Evolutionary conservation across 78 protist genomes (phyloP), one percentile per base, ranked within the genome.

Genomic region (Dictyostelium firmibasis): DNA sequence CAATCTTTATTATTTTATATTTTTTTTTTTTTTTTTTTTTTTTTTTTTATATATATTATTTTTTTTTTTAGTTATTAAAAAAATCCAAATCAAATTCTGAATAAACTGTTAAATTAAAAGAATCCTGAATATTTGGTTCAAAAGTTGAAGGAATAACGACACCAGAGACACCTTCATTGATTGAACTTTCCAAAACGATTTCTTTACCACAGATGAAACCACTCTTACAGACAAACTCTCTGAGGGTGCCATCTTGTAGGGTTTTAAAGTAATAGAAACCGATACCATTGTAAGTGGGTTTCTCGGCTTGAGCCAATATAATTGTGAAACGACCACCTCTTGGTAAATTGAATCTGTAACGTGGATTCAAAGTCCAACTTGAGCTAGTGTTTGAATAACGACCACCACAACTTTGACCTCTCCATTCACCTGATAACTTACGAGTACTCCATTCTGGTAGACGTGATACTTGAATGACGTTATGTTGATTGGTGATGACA

Each of bases 151-250:
- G 94, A n/a, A 89, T 25, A 31, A 89, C 47, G 2, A 84, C 64
- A 81, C 94, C 94, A 25, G 53, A 20, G 14, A 81, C 72, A 5
- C 81, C 33, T 33, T 89, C 94, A 44, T 29, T 31, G 10, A 85
- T 14, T 16, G 70, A 4, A 69, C 83, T 76, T 70, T 89, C 94
- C 8, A 89, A 25, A 25, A 89, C 87, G 25, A 89, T 84, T 50
- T 89, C 94, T 69, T 81, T 89, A n/a, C 94, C 94, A 81, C 86
- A 89, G 6, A 89, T 85, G 23, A 89, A 89, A 70, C 94, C 94
- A 70, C 94, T 89, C 43, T 89, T 89, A 60, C 86, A 78, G 20
- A 89, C 44, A 23, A 89, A 47, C 50, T 89, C 94, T 35, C 74
- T 81, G 4, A 89, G 81, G 11, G 84, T 81, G 16, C 94, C 94